A percentile compares a stretch with the other conserved stretches of the same genome.
These are phyloP conservation scores for Globisporangium acanthophoron DNA, from an alignment of 352 stramenopile species.

Conservation along the genomic window DNA sequence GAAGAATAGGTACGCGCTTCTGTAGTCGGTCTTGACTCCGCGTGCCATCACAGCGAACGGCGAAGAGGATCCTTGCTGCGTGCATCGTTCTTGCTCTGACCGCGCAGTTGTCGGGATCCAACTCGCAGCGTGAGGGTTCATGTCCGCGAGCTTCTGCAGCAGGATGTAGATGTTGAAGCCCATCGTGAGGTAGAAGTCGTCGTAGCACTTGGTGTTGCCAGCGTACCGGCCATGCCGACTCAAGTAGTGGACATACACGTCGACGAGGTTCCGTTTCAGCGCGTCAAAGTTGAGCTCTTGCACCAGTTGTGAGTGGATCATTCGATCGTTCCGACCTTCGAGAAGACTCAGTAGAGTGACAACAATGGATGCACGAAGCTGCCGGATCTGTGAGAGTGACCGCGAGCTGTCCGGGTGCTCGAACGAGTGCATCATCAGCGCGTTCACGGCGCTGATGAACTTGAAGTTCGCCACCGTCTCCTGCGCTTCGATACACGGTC, in stretches of 20 bases:
- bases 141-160: conserved; percentile 57
- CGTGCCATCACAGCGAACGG: conserved; percentile 3
- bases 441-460: conserved; percentile 71
- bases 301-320: conserved; percentile 59
- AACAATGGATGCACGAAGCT: conserved; percentile 49
- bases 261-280: conserved; percentile 53
- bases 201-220: conserved; percentile 50
- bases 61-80: background rate
- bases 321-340: conserved; percentile 48
- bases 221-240: conserved; percentile 32
- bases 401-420: conserved; percentile 16
- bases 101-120: conserved; percentile 33
- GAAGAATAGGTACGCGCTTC: conserved; percentile 57
- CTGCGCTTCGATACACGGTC: conserved; percentile 63
- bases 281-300: conserved; percentile 74
- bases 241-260: conserved; percentile 51
- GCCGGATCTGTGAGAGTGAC: conserved; percentile 15
- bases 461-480: conserved; percentile 71
- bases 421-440: conserved; percentile 54
- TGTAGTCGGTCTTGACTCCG: conserved; percentile 23
- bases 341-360: conserved; percentile 59
- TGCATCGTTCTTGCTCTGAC: background rate
- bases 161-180: conserved; percentile 79
- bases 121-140: conserved; percentile 25
- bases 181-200: conserved; percentile 65